Conservation (phyloP, 768 basidiomycete genomes). For the Xerocomellus chrysenteron region DNA sequence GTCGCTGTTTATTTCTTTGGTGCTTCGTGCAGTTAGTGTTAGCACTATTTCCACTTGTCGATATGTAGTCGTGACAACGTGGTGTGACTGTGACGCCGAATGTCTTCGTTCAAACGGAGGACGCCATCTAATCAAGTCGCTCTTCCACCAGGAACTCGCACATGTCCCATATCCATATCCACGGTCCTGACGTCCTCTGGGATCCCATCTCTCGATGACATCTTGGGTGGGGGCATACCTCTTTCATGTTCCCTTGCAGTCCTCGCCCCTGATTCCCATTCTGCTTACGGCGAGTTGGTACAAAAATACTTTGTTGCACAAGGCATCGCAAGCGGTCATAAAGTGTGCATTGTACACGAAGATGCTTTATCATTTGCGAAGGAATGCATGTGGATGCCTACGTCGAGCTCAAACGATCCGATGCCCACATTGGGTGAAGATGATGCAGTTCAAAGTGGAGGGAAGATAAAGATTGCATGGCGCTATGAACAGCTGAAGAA, state of each 20-base stretch:
- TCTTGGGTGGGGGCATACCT: slow-evolving; percentile 90
- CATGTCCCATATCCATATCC: slow-evolving; percentile 54
- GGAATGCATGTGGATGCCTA: slow-evolving; percentile 80
- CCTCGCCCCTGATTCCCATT: slow-evolving; percentile 83
- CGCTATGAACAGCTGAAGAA: slow-evolving; percentile 92
- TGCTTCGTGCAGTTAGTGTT: background rate
- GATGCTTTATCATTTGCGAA: slow-evolving; percentile 56
- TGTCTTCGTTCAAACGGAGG: slow-evolving; percentile 81
- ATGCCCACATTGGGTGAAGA: slow-evolving; percentile 32
- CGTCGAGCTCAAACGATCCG: slow-evolving; percentile 7
- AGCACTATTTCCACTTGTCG: too few relatives aligned
- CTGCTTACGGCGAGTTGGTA: slow-evolving; percentile 80
- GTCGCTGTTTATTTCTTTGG: background rate
- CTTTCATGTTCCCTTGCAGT: slow-evolving; percentile 72
- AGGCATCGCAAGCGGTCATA: slow-evolving; percentile 73
- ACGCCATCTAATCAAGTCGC: slow-evolving; percentile 42
- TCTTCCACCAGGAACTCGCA: slow-evolving; percentile 52
- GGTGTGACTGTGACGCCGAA: slow-evolving; percentile 14
- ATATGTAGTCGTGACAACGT: background rate
- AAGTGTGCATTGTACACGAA: slow-evolving; percentile 63
- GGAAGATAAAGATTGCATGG: slow-evolving; percentile 94
- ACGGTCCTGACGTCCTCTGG: slow-evolving; percentile 78
- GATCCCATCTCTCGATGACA: slow-evolving; percentile 90
- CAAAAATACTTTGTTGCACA: slow-evolving; percentile 90
- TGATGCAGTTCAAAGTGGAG: slow-evolving; percentile 38